These are phyloP conservation scores for Crithidia thermophila DNA, from an alignment of 208 protist genomes.

Conservation along the genomic window DNA sequence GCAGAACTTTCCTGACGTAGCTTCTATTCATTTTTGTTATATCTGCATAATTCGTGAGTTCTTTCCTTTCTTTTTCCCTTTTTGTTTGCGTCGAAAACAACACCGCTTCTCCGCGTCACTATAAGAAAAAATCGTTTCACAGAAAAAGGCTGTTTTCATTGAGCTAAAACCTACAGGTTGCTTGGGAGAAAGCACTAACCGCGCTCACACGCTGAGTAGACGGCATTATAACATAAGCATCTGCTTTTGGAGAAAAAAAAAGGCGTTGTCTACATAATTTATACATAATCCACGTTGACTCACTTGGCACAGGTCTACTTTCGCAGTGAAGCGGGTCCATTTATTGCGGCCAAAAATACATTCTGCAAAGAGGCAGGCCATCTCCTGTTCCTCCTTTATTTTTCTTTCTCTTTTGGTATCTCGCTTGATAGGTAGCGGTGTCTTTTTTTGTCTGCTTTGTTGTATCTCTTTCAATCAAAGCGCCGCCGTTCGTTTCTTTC, in stretches of 20 bases:
- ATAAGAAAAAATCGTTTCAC: not conserved
- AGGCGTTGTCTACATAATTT: too few relatives aligned
- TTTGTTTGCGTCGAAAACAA: not conserved
- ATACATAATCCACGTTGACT: not conserved
- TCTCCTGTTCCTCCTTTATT: not conserved
- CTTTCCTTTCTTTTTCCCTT: slow-evolving; percentile 1
- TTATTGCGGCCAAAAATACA: too few relatives aligned
- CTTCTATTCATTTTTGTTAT: slow-evolving; percentile 5
- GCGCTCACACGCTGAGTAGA: too few relatives aligned
- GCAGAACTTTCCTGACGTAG: not conserved
- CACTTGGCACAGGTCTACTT: not conserved
- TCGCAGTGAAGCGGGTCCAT: too few relatives aligned
- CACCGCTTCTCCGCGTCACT: not conserved
- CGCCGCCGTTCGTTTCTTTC: not conserved
- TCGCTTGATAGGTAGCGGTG: not conserved
- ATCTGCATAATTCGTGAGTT: too few relatives aligned
- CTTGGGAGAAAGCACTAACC: too few relatives aligned
- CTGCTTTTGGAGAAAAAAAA: slow-evolving; percentile 14
- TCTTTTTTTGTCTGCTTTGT: not conserved
- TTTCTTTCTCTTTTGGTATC: not conserved
- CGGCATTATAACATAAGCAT: too few relatives aligned
- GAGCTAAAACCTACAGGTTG: too few relatives aligned
- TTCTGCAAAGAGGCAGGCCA: not conserved
- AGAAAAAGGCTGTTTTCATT: too few relatives aligned
- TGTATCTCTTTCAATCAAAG: not conserved